A percentile compares a stretch with the other conserved stretches of the same genome.
Evolutionary conservation across 768 basidiomycete species (phyloP).

Genomic region (Tricholoma sp.): DNA sequence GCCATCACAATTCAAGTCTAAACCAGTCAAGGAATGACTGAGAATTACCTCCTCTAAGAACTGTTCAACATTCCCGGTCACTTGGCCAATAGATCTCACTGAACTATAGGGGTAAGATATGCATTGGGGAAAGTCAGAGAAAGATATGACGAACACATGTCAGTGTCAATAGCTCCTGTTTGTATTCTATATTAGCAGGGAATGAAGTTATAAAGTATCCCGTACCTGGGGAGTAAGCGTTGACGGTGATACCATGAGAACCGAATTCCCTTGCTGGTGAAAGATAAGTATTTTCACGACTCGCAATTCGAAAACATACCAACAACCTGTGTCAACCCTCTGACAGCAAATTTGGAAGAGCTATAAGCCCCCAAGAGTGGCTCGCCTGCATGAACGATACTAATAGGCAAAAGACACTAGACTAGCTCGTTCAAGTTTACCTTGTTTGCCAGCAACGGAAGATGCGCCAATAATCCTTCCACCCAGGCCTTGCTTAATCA

Average conservation of each 20-base stretch:
- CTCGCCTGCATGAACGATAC: conserved; percentile 2
- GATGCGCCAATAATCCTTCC: conserved; percentile 30
- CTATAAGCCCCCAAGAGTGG: conserved; percentile 23
- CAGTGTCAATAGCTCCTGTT: conserved; percentile 14
- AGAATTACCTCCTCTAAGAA: conserved; percentile 5
- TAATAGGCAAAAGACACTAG: neutral
- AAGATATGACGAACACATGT: conserved; percentile 10
- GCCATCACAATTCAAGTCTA: neutral
- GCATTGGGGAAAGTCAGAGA: neutral
- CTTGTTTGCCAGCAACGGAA: conserved; percentile 29
- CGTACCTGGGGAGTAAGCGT: conserved; percentile 18
- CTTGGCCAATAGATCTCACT: conserved; percentile 10
- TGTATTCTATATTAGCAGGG: neutral
- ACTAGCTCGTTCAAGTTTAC: conserved; percentile 7
- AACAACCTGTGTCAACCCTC: conserved; percentile 32
- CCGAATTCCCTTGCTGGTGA: conserved; percentile 15
- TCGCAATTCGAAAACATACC: conserved; percentile 8
- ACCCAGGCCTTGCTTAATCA: conserved; percentile 31
- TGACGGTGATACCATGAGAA: conserved; percentile 19
- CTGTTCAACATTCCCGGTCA: neutral
- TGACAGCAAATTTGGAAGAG: conserved; percentile 36
- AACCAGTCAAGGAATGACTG: neutral
- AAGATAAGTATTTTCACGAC: neutral
- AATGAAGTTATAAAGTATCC: neutral
- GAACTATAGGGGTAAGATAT: neutral